These are phyloP conservation scores for Capsaspora owczarzaki DNA, from an alignment of 78 protist genomes.

Conservation along the genomic window DNA sequence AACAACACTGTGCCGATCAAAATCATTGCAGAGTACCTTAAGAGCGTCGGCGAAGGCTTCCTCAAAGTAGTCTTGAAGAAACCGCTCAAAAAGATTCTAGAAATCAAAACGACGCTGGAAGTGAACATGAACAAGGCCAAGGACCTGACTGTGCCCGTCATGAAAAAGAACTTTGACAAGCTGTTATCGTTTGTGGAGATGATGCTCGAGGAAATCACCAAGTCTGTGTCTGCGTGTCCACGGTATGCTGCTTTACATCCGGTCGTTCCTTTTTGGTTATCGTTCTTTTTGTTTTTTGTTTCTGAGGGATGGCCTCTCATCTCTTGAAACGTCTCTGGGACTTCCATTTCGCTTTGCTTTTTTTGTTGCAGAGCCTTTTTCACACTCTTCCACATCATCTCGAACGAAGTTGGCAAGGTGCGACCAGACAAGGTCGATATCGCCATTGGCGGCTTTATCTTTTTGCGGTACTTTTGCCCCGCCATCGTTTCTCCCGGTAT, in stretches of 20 bases:
- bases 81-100: neutral
- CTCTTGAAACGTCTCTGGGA: too few species aligned
- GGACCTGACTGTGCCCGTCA: neutral
- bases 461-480: neutral
- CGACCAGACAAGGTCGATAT: neutral
- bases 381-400: neutral
- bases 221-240: neutral
- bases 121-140: neutral
- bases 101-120: neutral
- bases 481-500: neutral
- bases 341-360: neutral
- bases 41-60: neutral
- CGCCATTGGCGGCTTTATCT: neutral
- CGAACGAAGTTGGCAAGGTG: neutral
- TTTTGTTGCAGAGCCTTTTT: neutral
- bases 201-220: neutral
- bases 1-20: neutral
- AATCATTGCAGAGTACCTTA: neutral
- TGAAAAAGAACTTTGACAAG: slow-evolving; percentile 1
- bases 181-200: neutral
- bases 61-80: neutral
- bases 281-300: neutral
- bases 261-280: neutral
- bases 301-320: neutral
- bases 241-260: neutral